Base-by-base conservation (phyloP, 208 protist species). In the Leptomonas pyrrhocoris region DNA sequence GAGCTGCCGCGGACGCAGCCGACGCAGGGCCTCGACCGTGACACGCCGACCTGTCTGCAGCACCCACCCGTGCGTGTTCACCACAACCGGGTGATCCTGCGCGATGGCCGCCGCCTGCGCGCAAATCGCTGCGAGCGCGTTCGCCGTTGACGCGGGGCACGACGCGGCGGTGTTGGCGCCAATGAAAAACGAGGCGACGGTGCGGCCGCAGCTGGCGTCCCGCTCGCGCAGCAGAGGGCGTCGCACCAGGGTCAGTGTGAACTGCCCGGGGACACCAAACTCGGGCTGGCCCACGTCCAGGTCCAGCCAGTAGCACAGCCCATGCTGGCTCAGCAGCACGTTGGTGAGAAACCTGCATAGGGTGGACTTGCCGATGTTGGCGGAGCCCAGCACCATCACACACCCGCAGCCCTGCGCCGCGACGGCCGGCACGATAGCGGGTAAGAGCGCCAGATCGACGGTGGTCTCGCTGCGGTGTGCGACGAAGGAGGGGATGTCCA, bases 41-140 rank as follows among this genome's bases (percentile, higher is more conserved):
- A 83, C 78, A 15, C 93, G 80, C 0, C 90, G 85, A 0, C 93
- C 93, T 13, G 89, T 93, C 55, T 86, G 81, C 46, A 94, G 76
- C 40, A 95, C 86, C 92, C 93, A 97, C 18, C 93, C 93, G 64
- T 97, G 93, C 46, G 91, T 97, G 79, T 96, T 96, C 38, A 96
- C 79, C 16, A 97, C 86, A 6, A 97, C 81, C 13, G 89, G 87
- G 55, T 86, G 76, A 11, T 51, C 74, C 23, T 46, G 27, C 56
- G 79, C 78, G 5, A 92, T 28, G 6, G 30, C 40, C 13, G 23
- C 43, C 3, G 80, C 79, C 48, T 85, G 58, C 19, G 42, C 74
- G 43, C 83, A 89, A 9, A 94, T 34, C 11, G 73, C 53, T 18
- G 68, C 83, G 11, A 94, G 51, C 6, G 89, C 89, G 51, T 81